These are phyloP conservation scores for Chrysanthemum makinoi DNA, from an alignment of 129 eudicot genomes.

Conservation along the genomic window DNA sequence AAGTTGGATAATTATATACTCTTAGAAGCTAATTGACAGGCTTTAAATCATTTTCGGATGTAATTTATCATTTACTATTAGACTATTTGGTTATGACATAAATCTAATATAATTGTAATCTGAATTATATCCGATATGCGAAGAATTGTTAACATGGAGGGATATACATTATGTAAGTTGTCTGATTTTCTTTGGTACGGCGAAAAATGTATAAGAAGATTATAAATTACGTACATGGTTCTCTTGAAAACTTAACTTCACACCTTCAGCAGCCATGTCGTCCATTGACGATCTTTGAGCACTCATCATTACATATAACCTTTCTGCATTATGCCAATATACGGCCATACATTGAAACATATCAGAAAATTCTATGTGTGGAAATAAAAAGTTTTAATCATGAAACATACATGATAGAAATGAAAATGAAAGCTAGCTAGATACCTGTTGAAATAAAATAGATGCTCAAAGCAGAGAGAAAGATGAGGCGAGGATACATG, in stretches of 20 bases:
- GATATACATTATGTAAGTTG: not conserved
- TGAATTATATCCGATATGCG: not conserved
- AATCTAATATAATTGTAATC: no score
- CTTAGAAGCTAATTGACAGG: no score
- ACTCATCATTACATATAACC: constrained; percentile 1
- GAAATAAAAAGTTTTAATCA: not conserved
- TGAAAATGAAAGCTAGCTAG: not conserved
- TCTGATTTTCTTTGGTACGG: not conserved
- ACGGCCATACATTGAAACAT: not conserved
- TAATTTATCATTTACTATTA: no score
- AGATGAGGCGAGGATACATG: constrained; percentile 13
- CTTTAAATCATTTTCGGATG: no score
- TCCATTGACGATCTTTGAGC: constrained; percentile 5
- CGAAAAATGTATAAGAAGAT: not conserved
- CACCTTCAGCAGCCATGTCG: not conserved
- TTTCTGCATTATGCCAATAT: not conserved
- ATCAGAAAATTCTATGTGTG: not conserved
- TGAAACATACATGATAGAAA: not conserved
- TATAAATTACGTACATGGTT: constrained; percentile 13
- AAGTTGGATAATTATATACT: no score
- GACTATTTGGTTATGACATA: no score
- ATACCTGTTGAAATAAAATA: constrained; percentile 1
- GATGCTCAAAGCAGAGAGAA: constrained; percentile 17
- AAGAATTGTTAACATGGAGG: not conserved
- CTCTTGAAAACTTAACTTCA: constrained; percentile 17